These are phyloP conservation scores for Moesziomyces antarcticus DNA, from an alignment of 1,284 basidiomycete genomes.

Conservation along the genomic window DNA sequence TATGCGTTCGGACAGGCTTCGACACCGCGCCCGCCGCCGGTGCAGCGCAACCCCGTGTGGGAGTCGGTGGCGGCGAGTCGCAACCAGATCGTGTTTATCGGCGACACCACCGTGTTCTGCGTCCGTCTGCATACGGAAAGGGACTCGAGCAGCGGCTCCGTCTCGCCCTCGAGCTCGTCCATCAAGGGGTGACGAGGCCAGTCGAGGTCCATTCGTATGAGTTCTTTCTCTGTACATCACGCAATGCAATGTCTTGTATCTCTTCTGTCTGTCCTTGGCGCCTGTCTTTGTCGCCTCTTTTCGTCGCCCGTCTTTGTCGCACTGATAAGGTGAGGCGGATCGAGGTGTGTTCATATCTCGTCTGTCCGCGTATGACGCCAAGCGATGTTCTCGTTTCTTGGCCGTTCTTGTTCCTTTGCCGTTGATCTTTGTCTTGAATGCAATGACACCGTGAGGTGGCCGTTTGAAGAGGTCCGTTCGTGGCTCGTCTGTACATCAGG, in stretches of 20 bases:
- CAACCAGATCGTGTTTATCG: slow-evolving; percentile 64
- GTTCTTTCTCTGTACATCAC: slow-evolving; percentile 16
- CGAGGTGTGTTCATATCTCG: no score
- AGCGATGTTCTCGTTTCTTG: no score
- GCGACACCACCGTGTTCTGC: slow-evolving; percentile 61
- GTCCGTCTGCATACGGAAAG: slow-evolving; percentile 53
- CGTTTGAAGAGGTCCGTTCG: no score
- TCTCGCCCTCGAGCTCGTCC: slow-evolving; percentile 34
- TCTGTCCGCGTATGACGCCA: no score
- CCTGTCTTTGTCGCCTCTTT: no score
- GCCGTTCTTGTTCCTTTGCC: no score
- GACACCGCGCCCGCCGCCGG: slow-evolving; percentile 36
- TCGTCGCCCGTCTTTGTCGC: no score
- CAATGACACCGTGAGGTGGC: no score
- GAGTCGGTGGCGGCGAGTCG: slow-evolving; percentile 62
- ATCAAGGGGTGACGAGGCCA: slow-evolving; percentile 22
- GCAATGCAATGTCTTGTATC: slow-evolving; percentile 19
- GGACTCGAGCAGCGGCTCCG: slow-evolving; percentile 28
- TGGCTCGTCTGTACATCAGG: no score
- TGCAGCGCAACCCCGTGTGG: slow-evolving; percentile 61
- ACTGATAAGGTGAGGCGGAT: no score
- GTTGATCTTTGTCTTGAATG: no score
- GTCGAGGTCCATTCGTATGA: not conserved
- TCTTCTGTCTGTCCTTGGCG: not conserved
- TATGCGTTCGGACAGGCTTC: slow-evolving; percentile 47